These are phyloP conservation scores for Phellinidium pouzarii DNA, from an alignment of 1,284 basidiomycete genomes.

Conservation along the genomic window DNA sequence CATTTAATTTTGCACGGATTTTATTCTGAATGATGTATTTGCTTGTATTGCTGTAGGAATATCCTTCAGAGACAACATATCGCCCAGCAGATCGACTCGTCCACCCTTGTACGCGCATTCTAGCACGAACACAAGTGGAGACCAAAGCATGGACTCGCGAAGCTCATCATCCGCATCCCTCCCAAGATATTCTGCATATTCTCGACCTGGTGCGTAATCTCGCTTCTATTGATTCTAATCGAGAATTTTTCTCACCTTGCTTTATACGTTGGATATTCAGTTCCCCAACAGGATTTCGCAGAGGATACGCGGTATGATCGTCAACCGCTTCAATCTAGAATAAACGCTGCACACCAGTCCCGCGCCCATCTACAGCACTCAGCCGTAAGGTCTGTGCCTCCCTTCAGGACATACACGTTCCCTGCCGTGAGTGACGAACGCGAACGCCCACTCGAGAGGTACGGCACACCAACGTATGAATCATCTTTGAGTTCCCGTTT, in stretches of 20 bases:
- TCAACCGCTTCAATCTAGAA: background rate
- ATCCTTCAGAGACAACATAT: background rate
- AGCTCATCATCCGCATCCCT: conserved; percentile 10
- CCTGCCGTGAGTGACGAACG: conserved; percentile 7
- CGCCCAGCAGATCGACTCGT: background rate
- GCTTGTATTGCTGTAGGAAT: background rate
- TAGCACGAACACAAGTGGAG: background rate
- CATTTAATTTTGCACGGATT: no score
- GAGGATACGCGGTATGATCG: background rate
- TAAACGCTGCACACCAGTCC: background rate
- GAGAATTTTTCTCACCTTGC: background rate
- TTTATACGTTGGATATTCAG: background rate
- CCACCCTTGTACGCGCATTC: background rate
- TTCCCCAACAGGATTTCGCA: background rate
- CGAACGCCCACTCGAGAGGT: background rate
- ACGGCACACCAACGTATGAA: background rate
- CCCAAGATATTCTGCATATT: conserved; percentile 12
- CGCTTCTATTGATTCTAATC: background rate
- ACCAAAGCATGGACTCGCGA: background rate
- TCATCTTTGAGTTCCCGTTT: background rate
- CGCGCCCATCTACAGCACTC: background rate
- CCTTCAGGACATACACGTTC: conserved; percentile 4
- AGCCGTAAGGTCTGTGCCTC: no score
- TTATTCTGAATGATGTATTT: background rate
- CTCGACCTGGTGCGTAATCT: background rate